phyloP scores from a whole-genome alignment of 2,329 filamentous ascomycete species.

The Sclerotinia nivalis region DNA sequence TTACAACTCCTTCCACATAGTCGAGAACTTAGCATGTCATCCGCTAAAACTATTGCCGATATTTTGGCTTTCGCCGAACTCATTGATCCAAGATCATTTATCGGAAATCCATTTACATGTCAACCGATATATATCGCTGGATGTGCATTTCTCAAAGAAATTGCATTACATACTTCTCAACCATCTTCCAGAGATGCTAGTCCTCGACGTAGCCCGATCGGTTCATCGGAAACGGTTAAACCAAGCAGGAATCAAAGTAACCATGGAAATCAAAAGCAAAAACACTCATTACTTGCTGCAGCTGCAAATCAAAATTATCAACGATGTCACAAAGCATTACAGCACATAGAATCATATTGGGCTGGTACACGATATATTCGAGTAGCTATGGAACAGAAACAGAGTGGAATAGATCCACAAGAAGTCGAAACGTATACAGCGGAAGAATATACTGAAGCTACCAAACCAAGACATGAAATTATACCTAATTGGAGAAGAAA shows the following conservation, averaged over 20 bases:
- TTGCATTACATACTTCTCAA: conserved; percentile 66
- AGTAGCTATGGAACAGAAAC: conserved; percentile 82
- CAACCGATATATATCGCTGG: conserved; percentile 92
- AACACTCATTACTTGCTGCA: conserved; percentile 75
- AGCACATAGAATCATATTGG: conserved; percentile 83
- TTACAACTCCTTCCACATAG: conserved; percentile 78
- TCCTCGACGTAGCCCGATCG: conserved; percentile 30
- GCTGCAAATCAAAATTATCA: conserved; percentile 87
- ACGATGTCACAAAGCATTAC: conserved; percentile 78
- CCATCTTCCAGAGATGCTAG: conserved; percentile 58
- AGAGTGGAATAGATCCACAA: conserved; percentile 76
- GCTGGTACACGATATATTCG: conserved; percentile 84
- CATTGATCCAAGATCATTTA: conserved; percentile 81
- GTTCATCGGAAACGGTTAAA: conserved; percentile 20
- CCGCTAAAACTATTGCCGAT: conserved; percentile 84
- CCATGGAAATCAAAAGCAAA: conserved; percentile 43
- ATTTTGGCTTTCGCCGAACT: conserved; percentile 84
- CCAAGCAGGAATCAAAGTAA: conserved; percentile 34
- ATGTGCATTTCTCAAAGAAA: conserved; percentile 85
- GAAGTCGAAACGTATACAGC: conserved; percentile 56
- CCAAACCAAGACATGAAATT: conserved; percentile 53
- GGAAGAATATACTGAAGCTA: conserved; percentile 72
- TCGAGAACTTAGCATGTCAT: conserved; percentile 58
- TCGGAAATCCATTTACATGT: conserved; percentile 85
- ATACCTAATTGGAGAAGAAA: conserved; percentile 43